Evolutionary conservation across 257 asterid genomes (phyloP).

Genomic region (Solanum sejunctum): DNA sequence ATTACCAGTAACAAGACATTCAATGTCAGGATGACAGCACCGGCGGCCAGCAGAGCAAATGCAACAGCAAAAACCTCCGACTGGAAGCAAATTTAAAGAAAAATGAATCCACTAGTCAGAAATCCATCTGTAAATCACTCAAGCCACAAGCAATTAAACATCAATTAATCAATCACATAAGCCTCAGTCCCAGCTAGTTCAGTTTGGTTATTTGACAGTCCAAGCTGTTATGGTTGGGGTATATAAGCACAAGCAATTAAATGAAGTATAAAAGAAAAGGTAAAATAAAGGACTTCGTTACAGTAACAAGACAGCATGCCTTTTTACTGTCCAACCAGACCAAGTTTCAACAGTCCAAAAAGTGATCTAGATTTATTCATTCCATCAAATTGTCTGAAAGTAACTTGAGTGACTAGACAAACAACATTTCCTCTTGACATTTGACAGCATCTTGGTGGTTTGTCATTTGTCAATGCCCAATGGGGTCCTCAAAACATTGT

Average conservation of each 20-base stretch:
- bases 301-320: neutral
- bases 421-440: neutral
- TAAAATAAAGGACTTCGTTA: neutral
- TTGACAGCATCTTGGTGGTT: neutral
- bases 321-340: neutral
- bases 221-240: neutral
- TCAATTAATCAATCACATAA: neutral
- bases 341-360: neutral
- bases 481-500: neutral
- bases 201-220: neutral
- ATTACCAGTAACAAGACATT: constrained; percentile 88
- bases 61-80: constrained; percentile 97
- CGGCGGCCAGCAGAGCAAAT: constrained; percentile 87
- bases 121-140: neutral
- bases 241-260: neutral
- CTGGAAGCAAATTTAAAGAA: constrained; percentile 24
- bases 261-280: neutral
- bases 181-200: neutral
- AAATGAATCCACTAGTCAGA: neutral
- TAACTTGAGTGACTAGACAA: neutral
- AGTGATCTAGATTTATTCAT: neutral
- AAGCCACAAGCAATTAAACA: neutral
- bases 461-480: neutral
- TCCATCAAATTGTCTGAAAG: neutral
- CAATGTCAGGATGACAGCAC: constrained; percentile 84